Evolutionary conservation across 306 rosid species (phyloP).

Genomic region (Vicia villosa): DNA sequence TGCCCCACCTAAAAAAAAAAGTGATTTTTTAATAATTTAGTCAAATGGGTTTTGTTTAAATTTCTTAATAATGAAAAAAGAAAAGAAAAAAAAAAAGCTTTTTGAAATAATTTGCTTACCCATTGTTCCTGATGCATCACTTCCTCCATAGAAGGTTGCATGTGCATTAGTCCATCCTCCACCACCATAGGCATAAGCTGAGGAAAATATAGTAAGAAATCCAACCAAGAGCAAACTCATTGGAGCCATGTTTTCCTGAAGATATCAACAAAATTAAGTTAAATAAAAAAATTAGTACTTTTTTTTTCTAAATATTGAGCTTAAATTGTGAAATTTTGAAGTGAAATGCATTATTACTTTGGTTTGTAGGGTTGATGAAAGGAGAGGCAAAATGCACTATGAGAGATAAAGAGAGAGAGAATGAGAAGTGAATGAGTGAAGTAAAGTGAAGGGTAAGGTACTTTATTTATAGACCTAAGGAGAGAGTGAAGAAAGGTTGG

Average conservation of each 20-base stretch:
- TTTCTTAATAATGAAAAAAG: no score
- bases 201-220: constrained; percentile 56
- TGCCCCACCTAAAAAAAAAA: constrained; percentile 73
- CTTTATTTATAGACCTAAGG: constrained; percentile 58
- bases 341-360: constrained; percentile 42
- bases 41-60: constrained; percentile 6
- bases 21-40: neutral
- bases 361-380: constrained; percentile 7
- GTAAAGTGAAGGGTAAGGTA: constrained; percentile 12
- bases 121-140: constrained; percentile 99
- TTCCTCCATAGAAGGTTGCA: constrained; percentile 96
- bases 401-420: constrained; percentile 9
- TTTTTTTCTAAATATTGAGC: constrained; percentile 18
- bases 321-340: neutral
- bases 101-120: constrained; percentile 48
- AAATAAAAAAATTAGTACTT: constrained; percentile 2
- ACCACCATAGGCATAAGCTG: constrained; percentile 60
- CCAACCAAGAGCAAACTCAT: constrained; percentile 46
- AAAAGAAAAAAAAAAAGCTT: neutral
- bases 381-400: neutral
- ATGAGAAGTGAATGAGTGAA: constrained; percentile 54
- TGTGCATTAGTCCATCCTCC: constrained; percentile 89
- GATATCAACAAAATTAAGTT: neutral
- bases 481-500: neutral
- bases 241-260: constrained; percentile 69